Base-by-base conservation (phyloP, 768 basidiomycete genomes). In the Gymnopilus junonius region DNA sequence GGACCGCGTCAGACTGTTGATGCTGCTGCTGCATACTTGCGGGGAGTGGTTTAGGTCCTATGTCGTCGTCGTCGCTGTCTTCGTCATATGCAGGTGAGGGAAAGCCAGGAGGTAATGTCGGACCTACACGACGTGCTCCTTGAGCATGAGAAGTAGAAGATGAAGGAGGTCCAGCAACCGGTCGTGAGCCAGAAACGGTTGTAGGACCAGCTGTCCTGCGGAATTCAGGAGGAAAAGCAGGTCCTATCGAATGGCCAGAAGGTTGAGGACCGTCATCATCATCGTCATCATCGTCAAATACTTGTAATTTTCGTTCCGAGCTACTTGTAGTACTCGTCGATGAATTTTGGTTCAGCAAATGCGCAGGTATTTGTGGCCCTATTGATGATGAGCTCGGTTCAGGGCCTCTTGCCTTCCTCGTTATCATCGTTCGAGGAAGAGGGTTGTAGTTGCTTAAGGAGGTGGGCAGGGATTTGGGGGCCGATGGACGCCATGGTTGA, bases 1-100 rank as follows among this genome's bases (percentile, higher is more conserved):
- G 76, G 4, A 95, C 91, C 4, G 88, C 93, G 46, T 91, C 87
- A 61, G 79, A 78, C 65, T 83, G 83, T 58, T 75, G 73, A 40
- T 76, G 71, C 57, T 65, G 40, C 40, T 42, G 48, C 7, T 51
- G 76, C 57, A 73, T 77, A 8, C 79, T 75, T 34, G 82, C 75
- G 2, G 90, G 89, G 0, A 91, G 78, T 0, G 94, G 95, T 73
- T 82, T 84, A 0, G 97, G 97, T 1, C 96, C 96, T 57, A 95
- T 82, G 62, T 95, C 94, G 55, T 90, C 89, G 63, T 93, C 63
- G 50, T 85, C 83, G 46, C 57, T 59, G 31, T 87, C 85, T 15
- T 84, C 80, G 15, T 77, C 73, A 29, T 77, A 63, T 55, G 66
- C 61, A 20, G 51, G 54, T 15, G 68, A 64, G 43, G 60, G 71